These are phyloP conservation scores for Boeremia exigua DNA, from an alignment of 2,329 filamentous ascomycete genomes.

Conservation along the genomic window DNA sequence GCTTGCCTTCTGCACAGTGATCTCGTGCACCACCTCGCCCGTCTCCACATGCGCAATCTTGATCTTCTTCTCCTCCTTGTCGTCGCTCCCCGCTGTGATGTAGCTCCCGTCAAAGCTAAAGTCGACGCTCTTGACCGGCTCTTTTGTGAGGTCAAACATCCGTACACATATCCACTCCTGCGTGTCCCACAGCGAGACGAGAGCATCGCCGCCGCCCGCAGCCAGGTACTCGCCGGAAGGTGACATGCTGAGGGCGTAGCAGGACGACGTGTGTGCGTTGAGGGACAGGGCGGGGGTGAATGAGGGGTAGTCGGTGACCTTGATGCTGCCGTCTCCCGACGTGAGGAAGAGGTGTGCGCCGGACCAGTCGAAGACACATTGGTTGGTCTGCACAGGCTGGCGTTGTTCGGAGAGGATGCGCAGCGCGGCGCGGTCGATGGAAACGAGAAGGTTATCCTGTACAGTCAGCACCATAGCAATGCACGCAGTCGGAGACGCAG, in stretches of 20 bases:
- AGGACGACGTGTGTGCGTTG: slow-evolving; percentile 75
- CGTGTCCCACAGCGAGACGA: slow-evolving; percentile 80
- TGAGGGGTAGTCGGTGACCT: slow-evolving; percentile 63
- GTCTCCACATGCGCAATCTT: slow-evolving; percentile 76
- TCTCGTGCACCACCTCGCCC: slow-evolving; percentile 73
- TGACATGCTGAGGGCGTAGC: slow-evolving; percentile 71
- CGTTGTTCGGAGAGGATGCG: slow-evolving; percentile 64
- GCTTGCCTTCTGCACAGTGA: slow-evolving; percentile 70
- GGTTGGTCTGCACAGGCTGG: slow-evolving; percentile 71
- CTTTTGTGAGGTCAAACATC: slow-evolving; percentile 72
- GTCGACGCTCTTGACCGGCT: slow-evolving; percentile 73
- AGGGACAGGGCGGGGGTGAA: slow-evolving; percentile 62
- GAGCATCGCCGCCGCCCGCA: slow-evolving; percentile 75
- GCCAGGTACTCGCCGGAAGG: slow-evolving; percentile 75
- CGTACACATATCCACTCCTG: slow-evolving; percentile 77
- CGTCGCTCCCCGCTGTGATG: slow-evolving; percentile 75
- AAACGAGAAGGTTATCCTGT: slow-evolving; percentile 67
- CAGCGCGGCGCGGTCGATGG: slow-evolving; percentile 66
- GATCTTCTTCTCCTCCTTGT: slow-evolving; percentile 73
- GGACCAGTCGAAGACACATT: slow-evolving; percentile 75
- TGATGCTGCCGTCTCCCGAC: slow-evolving; percentile 72
- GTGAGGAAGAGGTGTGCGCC: slow-evolving; percentile 74
- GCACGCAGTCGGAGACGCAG: slow-evolving; percentile 24
- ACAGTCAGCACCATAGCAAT: not conserved
- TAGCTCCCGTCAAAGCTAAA: slow-evolving; percentile 82